A percentile compares a stretch with the other conserved stretches of the same genome.
Conservation (phyloP, 1,284 basidiomycete genomes). For the Microstroma glucosiphilum region DNA sequence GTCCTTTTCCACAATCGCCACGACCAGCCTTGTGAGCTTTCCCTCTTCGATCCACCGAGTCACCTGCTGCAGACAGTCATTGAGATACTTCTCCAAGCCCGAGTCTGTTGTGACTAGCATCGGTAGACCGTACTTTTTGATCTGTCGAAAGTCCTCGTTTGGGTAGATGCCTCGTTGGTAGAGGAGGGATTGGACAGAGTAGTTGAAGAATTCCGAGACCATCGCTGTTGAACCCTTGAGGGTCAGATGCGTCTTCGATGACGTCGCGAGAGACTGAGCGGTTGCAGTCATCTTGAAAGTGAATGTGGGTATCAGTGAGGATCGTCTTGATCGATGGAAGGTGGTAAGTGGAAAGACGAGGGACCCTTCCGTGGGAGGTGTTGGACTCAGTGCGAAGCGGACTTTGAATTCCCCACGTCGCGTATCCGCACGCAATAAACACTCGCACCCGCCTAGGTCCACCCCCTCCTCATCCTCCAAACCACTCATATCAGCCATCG, state of each 20-base stretch:
- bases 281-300: conserved; percentile 14
- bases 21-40: conserved; percentile 81
- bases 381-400: too few species aligned
- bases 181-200: conserved; percentile 71
- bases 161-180: conserved; percentile 97
- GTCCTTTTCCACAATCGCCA: conserved; percentile 93
- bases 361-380: too few species aligned
- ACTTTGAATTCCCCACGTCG: too few species aligned
- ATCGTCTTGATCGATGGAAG: too few species aligned
- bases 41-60: conserved; percentile 77
- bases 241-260: conserved; percentile 55
- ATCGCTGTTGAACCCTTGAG: conserved; percentile 90
- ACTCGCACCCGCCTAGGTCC: too few species aligned
- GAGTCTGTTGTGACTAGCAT: conserved; percentile 91
- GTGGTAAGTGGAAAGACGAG: too few species aligned
- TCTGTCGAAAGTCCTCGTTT: conserved; percentile 75
- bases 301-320: not conserved
- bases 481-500: not conserved
- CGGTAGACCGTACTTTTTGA: conserved; percentile 91
- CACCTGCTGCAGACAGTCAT: conserved; percentile 76
- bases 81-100: conserved; percentile 82
- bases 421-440: too few species aligned
- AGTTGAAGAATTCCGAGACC: conserved; percentile 99
- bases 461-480: not conserved
- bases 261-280: conserved; percentile 30